Evolutionary conservation across 345 rosid genomes (phyloP).

Genomic region (Pseudoturritis turrita): DNA sequence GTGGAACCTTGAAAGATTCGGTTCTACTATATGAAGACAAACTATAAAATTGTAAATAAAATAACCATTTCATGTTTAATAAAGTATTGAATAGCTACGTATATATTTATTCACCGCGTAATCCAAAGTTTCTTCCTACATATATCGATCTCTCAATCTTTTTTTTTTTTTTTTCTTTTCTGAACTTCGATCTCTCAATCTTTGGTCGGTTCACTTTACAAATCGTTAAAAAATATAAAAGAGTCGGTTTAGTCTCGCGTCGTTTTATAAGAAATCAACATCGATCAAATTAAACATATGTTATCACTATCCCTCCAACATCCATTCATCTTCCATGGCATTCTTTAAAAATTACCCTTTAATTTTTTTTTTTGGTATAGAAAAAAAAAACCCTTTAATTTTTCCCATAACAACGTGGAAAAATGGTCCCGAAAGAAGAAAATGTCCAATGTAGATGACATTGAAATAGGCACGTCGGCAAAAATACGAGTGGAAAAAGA

Average conservation of each 20-base stretch:
- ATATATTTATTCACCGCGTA: not conserved
- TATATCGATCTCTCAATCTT: not conserved
- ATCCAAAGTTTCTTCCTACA: not conserved
- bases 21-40: not conserved
- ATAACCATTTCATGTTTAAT: not conserved
- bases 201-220: conserved; percentile 10
- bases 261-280: not conserved
- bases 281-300: not conserved
- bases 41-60: not conserved
- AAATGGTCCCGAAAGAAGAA: conserved; percentile 32
- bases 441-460: conserved; percentile 25
- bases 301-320: not conserved
- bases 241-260: not conserved
- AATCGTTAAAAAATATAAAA: not conserved
- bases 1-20: not conserved
- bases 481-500: not conserved
- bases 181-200: conserved; percentile 3
- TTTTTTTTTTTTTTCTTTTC: no score
- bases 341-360: not conserved
- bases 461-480: not conserved
- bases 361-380: not conserved
- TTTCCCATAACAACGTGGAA: conserved; percentile 18
- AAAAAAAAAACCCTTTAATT: not conserved
- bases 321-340: not conserved
- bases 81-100: not conserved